Evolutionary conservation across 2,329 filamentous ascomycete genomes (phyloP), one percentile per base, ranked within the genome.

Genomic region (Chaetomium sp.): DNA sequence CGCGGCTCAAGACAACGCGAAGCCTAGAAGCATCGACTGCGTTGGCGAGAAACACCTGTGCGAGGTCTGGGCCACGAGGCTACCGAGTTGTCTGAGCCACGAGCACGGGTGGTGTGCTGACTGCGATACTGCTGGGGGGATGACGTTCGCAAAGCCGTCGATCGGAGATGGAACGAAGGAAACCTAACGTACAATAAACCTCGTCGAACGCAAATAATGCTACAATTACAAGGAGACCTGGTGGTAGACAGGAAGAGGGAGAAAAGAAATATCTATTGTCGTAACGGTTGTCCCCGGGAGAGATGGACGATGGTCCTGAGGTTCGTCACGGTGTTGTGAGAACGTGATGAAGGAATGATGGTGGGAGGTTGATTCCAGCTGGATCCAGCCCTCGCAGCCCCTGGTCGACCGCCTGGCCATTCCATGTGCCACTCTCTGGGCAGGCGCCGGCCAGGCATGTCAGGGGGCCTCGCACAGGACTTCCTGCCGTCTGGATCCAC

Each of bases 141-240:
- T 14, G 48, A 27, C 53, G 45, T 33, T 40, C 37, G 19, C 44
- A 35, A 46, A 46, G 38, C 45, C 19, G 41, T 45, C n/a, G 37
- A 51, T 50, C 47, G 50, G 52, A 47, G 45, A n/a, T n/a, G n/a
- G n/a, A 43, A 47, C 38, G 45, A 35, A 44, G 47, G 41, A 34
- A 27, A 27, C 19, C 19, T 27, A 53, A 63, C 62, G 40, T 62
- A 65, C 63, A 61, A 64, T 60, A 60, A 54, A 63, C 64, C 59
- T 47, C 53, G 54, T 52, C 49, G 55, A 61, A 64, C 61, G 60
- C 60, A 49, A 59, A 59, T 61, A 62, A 63, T 60, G 61, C 50
- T 64, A 65, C 60, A 64, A 59, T 63, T 61, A 65, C 50, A 61
- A 53, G 14, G 51, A 54, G 48, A 49, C 52, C 47, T 50, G 10